Conservation (phyloP, 2,329 filamentous ascomycete genomes). For the Curvularia verruculosa region DNA sequence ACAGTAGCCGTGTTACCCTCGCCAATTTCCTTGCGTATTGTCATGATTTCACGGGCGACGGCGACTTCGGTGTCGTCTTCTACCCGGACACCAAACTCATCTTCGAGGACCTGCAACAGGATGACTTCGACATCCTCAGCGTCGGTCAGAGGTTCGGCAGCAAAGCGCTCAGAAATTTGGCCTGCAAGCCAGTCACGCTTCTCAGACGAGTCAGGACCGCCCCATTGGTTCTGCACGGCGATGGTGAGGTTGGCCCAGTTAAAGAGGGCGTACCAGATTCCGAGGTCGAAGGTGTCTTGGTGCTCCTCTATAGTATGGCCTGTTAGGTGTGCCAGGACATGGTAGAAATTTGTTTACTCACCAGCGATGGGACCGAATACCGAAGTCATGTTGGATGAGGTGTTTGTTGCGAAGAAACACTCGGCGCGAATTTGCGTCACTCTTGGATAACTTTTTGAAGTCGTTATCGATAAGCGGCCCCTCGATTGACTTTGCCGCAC, state of each 20-base stretch:
- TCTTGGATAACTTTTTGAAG: slow-evolving; percentile 6
- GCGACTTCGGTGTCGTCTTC: slow-evolving; percentile 85
- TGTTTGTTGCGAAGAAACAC: slow-evolving; percentile 5
- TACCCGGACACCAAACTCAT: slow-evolving; percentile 92
- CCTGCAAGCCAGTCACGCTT: slow-evolving; percentile 98
- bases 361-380: slow-evolving; percentile 13
- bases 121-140: slow-evolving; percentile 81
- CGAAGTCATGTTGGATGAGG: slow-evolving; percentile 10
- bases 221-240: slow-evolving; percentile 86
- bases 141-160: slow-evolving; percentile 65
- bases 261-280: slow-evolving; percentile 82
- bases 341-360: not conserved
- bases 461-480: slow-evolving; percentile 14
- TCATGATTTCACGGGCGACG: slow-evolving; percentile 75
- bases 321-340: slow-evolving; percentile 14
- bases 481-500: slow-evolving; percentile 3
- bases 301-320: slow-evolving; percentile 25
- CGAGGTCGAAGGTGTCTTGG: slow-evolving; percentile 70
- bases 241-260: slow-evolving; percentile 88
- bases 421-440: slow-evolving; percentile 14
- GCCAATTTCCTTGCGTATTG: slow-evolving; percentile 67
- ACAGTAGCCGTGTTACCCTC: slow-evolving; percentile 71
- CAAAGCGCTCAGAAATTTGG: slow-evolving; percentile 80
- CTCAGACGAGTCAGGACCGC: slow-evolving; percentile 78
- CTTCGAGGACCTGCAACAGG: slow-evolving; percentile 86